A percentile compares a stretch with the other conserved stretches of the same genome.
Conservation (phyloP, 148 eudicot genomes). For the Rhododendron molle region DNA sequence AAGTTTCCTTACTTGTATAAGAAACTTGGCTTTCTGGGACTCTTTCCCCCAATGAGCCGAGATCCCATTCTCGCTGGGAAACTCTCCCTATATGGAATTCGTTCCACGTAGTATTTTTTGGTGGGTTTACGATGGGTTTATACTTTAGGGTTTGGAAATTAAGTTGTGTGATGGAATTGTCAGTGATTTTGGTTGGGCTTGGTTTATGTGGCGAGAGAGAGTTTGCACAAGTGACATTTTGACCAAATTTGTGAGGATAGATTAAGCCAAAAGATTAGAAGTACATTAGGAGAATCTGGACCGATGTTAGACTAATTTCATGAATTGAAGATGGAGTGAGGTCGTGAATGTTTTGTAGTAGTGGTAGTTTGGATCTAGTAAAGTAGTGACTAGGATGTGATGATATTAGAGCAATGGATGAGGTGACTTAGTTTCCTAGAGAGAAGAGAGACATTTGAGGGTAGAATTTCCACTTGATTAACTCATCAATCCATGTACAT, state of each 20-base stretch:
- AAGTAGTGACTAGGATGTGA: background rate
- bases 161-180: background rate
- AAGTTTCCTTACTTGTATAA: too few species aligned
- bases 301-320: too few species aligned
- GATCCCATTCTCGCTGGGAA: too few species aligned
- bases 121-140: background rate
- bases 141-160: background rate
- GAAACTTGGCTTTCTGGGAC: too few species aligned
- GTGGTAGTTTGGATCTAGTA: background rate
- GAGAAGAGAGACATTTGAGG: background rate
- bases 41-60: too few species aligned
- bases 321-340: background rate
- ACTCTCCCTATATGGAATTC: too few species aligned
- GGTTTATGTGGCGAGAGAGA: background rate
- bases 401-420: background rate
- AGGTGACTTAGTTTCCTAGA: background rate
- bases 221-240: background rate
- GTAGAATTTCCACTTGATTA: background rate
- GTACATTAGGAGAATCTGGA: background rate
- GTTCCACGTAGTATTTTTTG: too few species aligned
- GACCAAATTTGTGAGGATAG: background rate
- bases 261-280: background rate
- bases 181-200: background rate
- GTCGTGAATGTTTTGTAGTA: background rate
- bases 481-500: background rate